phyloP scores from a whole-genome alignment of 2,329 filamentous ascomycete genomes.

The Fusarium albidum region DNA sequence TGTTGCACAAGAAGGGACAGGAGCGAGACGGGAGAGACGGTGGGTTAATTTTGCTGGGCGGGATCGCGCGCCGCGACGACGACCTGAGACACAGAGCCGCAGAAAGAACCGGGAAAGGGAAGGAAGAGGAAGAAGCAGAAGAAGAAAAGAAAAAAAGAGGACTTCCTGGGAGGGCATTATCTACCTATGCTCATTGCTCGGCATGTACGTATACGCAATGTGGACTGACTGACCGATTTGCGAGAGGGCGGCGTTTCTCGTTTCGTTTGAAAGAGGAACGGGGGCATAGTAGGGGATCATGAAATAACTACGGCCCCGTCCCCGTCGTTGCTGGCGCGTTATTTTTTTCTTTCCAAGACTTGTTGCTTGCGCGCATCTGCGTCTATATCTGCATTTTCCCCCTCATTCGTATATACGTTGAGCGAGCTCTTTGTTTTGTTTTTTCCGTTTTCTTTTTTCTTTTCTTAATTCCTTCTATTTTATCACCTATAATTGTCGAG shows the following conservation, averaged over 20 bases:
- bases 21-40: slow-evolving; percentile 21
- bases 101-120: too few species aligned
- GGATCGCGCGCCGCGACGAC: slow-evolving; percentile 34
- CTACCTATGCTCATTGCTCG: slow-evolving; percentile 25
- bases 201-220: slow-evolving; percentile 37
- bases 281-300: slow-evolving; percentile 16
- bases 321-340: slow-evolving; percentile 9
- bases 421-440: too few species aligned
- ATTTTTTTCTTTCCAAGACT: slow-evolving; percentile 9
- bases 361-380: too few species aligned
- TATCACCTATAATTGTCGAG: background rate
- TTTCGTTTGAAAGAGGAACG: slow-evolving; percentile 12
- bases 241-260: slow-evolving; percentile 20
- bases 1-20: slow-evolving; percentile 29
- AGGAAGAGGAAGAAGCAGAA: too few species aligned
- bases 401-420: background rate
- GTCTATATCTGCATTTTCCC: background rate
- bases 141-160: too few species aligned
- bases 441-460: too few species aligned
- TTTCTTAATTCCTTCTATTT: too few species aligned
- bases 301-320: slow-evolving; percentile 22
- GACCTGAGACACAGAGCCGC: slow-evolving; percentile 40
- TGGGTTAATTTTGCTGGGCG: slow-evolving; percentile 26
- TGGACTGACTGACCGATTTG: slow-evolving; percentile 23
- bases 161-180: slow-evolving; percentile 34